Evolutionary conservation across 257 asterid species (phyloP), one percentile per base, ranked within the genome.

Genomic region (Agastache rugosa): DNA sequence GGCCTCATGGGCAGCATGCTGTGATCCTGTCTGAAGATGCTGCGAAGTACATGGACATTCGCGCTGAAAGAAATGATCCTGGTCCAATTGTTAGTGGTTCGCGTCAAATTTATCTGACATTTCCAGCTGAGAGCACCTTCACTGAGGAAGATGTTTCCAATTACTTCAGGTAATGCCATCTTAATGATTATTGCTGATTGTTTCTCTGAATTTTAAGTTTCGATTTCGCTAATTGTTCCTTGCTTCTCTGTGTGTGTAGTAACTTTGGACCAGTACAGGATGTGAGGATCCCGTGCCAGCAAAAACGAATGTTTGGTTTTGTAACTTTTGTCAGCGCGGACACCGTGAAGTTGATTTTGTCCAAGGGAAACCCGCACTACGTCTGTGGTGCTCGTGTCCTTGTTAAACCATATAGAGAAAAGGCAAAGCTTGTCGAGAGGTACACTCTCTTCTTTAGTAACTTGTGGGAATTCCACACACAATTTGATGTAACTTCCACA

Each of bases 1-100:
- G 97, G 86, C 96, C 97, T 82, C 97, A 93, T 70, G 98, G 98
- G 65, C 96, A 93, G 80, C 98, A 88, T 71, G 85, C 97, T 5
- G 88, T 93, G 63, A 77, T 93, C 70, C 82, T 90, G 16, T 90
- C 90, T 0, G 97, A 93, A 76, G 97, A 93, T 85, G 91, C 89
- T 55, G 81, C 78, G 1, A 90, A 83, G 66, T 90, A 82, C 78
- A 74, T 81, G 78, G 90, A 89, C 42, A 19, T 53, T 42, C 78
- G 87, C 10, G 82, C 85, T 5, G 92, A 89, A 59, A 91, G 90
- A 73, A 93, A 85, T 31, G 92, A 89, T 50, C 96, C 92, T 1
- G 98, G 93, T 15, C 96, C 90, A 4, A 82, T 88, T 60, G 95
- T 88, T 51, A 80, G 73, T 68, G 89, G 89, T 8, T 91, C 98